Conservation (phyloP, 345 rosid genomes). For the Leavenworthia alabamica region DNA sequence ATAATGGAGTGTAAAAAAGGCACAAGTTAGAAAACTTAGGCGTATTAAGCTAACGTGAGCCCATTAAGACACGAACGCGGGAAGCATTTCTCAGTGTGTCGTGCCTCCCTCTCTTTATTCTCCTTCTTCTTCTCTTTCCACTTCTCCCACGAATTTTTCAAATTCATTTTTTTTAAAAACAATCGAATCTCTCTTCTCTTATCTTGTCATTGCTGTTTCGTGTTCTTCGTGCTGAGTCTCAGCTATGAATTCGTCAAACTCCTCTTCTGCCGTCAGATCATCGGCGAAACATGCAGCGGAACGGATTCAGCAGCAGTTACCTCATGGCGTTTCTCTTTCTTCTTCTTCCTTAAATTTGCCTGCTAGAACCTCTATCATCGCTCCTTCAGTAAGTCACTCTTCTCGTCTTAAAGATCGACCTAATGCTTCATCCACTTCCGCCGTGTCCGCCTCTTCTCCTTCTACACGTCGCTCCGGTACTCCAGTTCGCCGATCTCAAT, state of each 20-base stretch:
- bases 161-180: constrained; percentile 4
- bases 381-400: constrained; percentile 26
- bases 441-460: constrained; percentile 29
- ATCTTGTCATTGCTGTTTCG: neutral
- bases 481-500: constrained; percentile 52
- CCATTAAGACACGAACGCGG: constrained; percentile 39
- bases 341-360: constrained; percentile 29
- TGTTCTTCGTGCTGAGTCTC: neutral
- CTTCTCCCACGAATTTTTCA: constrained; percentile 18
- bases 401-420: constrained; percentile 42
- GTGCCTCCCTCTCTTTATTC: constrained; percentile 31
- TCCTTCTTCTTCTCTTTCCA: constrained; percentile 15
- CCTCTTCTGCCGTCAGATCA: constrained; percentile 33
- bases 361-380: constrained; percentile 33
- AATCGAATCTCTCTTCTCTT: neutral
- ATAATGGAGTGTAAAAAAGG: neutral
- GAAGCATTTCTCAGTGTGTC: constrained; percentile 27
- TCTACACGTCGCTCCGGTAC: constrained; percentile 47
- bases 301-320: constrained; percentile 31
- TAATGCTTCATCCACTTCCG: constrained; percentile 26
- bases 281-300: constrained; percentile 37
- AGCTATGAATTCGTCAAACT: constrained; percentile 27
- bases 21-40: too few species aligned
- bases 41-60: neutral
- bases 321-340: constrained; percentile 25